Evolutionary conservation across 352 stramenopile genomes (phyloP), one percentile per base, ranked within the genome.

Genomic region (Phytopythium vexans): DNA sequence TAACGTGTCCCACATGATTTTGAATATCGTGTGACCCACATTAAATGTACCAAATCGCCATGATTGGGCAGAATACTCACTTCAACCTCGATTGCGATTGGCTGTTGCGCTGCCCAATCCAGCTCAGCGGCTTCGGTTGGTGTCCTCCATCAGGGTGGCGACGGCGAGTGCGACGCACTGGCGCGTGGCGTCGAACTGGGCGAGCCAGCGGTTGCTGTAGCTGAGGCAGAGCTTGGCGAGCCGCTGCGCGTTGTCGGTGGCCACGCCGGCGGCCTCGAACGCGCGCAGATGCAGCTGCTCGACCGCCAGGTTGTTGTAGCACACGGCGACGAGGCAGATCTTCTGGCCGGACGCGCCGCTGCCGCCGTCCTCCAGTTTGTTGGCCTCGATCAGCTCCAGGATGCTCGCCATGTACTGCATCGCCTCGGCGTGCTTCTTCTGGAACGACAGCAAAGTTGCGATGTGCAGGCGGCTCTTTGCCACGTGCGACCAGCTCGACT

Each of bases 281-380:
- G 86, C 74, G n/a, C 86, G 70, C 37, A 93, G 54, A 38, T 93
- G 78, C 1, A 97, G 70, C 56, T 97, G 88, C 64, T 97, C 88
- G 12, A 97, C 82, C 1, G 90, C 89, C 37, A 98, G 62, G 49
- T 98, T 98, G 64, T 97, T 95, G 66, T 97, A 97, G 59, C 74
- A 89, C 16, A 97, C 84, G 8, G 88, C 81, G 0, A 92, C 82
- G 11, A 97, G 58, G 49, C 91, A 96, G 11, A 98, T 75, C 57
- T 96, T 94, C 50, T 97, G 88, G 3, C 88, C 82, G 7, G 78
- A 93, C 7, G 74, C 82, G 15, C 69, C 62, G 33, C 67, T 64
- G 0, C 41, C 54, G 5, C 43, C 39, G 15, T 87, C 75, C 41
- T 97, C 86, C 1, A 98, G 74, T 57, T 86, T 79, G 32, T 86